These are phyloP conservation scores for Fusarium lyarnte DNA, from an alignment of 2,329 filamentous ascomycete species.

Conservation along the genomic window DNA sequence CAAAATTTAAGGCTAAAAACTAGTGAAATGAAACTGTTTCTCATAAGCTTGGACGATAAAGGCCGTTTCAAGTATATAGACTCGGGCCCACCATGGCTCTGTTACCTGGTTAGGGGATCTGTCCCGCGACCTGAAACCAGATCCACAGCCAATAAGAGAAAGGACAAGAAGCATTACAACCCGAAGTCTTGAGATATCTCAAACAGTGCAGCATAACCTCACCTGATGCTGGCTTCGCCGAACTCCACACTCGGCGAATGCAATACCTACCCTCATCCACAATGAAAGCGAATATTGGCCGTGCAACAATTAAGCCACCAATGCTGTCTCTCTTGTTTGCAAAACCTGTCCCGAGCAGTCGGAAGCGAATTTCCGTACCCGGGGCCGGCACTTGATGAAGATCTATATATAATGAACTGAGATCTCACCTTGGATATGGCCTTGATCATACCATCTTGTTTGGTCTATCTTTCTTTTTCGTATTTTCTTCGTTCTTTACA, in stretches of 20 bases:
- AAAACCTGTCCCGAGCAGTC: conserved; percentile 16
- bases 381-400: background rate
- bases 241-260: conserved; percentile 1
- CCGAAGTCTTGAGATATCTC: background rate
- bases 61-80: conserved; percentile 10
- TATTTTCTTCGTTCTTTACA: conserved; percentile 23
- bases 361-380: conserved; percentile 14
- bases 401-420: conserved; percentile 10
- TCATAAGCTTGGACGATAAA: background rate
- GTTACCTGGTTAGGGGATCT: conserved; percentile 18
- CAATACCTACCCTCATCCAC: background rate
- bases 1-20: background rate
- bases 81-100: conserved; percentile 8
- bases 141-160: conserved; percentile 25
- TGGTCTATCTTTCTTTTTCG: conserved; percentile 18
- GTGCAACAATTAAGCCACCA: conserved; percentile 25
- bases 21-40: conserved; percentile 5
- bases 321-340: conserved; percentile 15
- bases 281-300: conserved; percentile 24
- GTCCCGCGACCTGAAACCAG: conserved; percentile 26
- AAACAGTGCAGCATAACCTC: conserved; percentile 9
- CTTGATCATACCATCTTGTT: conserved; percentile 9
- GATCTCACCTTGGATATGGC: background rate
- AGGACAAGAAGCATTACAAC: conserved; percentile 7
- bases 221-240: background rate